Percentiles rank a stretch among this genome's conserved stretches.
These are phyloP conservation scores for Aurantiochytrium sp. DNA, from an alignment of 108 stramenopile genomes.

Conservation along the genomic window DNA sequence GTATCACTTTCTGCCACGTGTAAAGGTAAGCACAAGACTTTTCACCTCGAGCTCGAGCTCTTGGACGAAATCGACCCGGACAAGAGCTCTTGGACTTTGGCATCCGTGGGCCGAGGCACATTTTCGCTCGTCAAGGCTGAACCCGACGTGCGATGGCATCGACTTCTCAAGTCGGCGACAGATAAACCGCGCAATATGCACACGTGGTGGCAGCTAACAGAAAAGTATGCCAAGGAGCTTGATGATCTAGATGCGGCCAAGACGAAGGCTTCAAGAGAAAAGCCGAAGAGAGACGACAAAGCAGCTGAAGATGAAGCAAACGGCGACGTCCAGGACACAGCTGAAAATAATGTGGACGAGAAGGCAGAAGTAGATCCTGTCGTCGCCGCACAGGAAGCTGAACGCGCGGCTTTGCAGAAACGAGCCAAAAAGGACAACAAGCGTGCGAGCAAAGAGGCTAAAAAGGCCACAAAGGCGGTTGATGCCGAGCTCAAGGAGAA, in stretches of 20 bases:
- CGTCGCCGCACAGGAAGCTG: neutral
- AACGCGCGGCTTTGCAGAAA: neutral
- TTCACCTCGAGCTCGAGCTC: slow-evolving; percentile 22
- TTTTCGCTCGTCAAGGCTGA: slow-evolving; percentile 35
- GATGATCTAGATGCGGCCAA: slow-evolving; percentile 20
- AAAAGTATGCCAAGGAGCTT: slow-evolving; percentile 25
- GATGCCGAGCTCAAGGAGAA: neutral
- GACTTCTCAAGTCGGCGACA: neutral
- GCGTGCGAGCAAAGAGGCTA: neutral
- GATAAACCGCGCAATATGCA: slow-evolving; percentile 39
- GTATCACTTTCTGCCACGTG: neutral
- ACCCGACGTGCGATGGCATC: slow-evolving; percentile 16
- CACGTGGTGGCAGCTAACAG: slow-evolving; percentile 39
- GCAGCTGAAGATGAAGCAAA: neutral
- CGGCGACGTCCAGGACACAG: neutral
- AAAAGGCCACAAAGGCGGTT: neutral
- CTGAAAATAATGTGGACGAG: neutral
- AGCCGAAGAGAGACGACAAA: neutral
- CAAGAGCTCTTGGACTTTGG: slow-evolving; percentile 19
- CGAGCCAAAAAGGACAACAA: neutral
- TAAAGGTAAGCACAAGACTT: slow-evolving; percentile 21
- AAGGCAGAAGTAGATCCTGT: neutral
- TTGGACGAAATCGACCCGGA: slow-evolving; percentile 19
- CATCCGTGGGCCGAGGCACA: slow-evolving; percentile 35
- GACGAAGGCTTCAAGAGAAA: slow-evolving; percentile 19